Base-by-base conservation (phyloP, 192 early-diverging fungal genomes). In the Coemansia sp. region DNA sequence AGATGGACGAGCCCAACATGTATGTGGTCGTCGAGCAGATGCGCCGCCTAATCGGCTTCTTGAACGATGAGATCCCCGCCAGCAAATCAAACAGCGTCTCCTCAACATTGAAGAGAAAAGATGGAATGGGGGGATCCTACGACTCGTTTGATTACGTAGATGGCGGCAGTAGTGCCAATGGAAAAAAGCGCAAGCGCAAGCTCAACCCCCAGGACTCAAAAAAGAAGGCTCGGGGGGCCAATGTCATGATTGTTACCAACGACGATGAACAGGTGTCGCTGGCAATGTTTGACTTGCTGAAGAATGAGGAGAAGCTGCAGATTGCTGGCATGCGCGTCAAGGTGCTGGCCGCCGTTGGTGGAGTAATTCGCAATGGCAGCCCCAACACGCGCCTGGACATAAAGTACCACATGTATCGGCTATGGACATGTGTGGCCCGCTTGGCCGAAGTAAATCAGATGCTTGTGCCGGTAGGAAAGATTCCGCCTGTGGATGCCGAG, bases 351-450 rank as follows among this genome's bases (percentile, higher is more conserved):
- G 48, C 67, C 1, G 61, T 60, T 0, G 67, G 67, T 22, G 67
- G 67, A 0, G 34, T 63, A 0, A 42, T 71, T 1, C 56, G 67
- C 5, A 64, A 55, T 17, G 38, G 25, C 10, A 26, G n/a, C 10
- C 26, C 51, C 1, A 14, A 27, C 18, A 47, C 50, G 17, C 6
- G 22, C 18, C 21, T 55, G 16, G 67, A 70, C 17, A 51, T 54
- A 10, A 56, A 57, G 42, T 70, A 70, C 42, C 54, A 70, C 2
- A 13, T 70, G 51, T 70, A 70, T 22, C 41, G 67, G 5, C 47
- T 70, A 16, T 70, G 67, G 67, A 70, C 67, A 3, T 70, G 67
- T n/a, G 55, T 70, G 1, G 47, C 67, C 0, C 34, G 49, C 0
- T 34, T 70, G 2, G 17, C 18, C 0, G 47, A 63, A 17, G 35